phyloP scores from a whole-genome alignment of 208 protist species.

The Trypanosoma cruzi region DNA sequence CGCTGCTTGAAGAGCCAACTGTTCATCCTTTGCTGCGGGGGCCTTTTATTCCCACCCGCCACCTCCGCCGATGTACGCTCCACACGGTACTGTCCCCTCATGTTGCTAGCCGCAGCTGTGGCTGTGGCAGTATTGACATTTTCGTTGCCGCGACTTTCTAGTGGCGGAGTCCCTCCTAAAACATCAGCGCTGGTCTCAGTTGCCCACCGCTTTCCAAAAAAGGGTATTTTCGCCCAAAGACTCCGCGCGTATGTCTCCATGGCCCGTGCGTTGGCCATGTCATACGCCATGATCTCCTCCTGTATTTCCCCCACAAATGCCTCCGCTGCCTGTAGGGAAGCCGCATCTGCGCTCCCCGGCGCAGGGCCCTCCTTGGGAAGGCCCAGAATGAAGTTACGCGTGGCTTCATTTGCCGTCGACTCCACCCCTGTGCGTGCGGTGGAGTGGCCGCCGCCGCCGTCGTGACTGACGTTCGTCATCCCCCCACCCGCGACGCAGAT shows the following conservation, averaged over 20 bases:
- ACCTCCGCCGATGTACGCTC: slow-evolving; percentile 45
- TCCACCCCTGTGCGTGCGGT: slow-evolving; percentile 24
- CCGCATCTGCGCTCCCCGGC: slow-evolving; percentile 57
- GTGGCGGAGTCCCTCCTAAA: neutral
- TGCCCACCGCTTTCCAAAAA: slow-evolving; percentile 46
- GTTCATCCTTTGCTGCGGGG: slow-evolving; percentile 37
- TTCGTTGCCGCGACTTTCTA: slow-evolving; percentile 1
- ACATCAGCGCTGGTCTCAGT: slow-evolving; percentile 3
- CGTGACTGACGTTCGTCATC: neutral
- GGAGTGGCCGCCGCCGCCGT: neutral
- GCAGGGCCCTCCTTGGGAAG: slow-evolving; percentile 61
- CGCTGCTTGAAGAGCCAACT: slow-evolving; percentile 79
- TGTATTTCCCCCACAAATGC: slow-evolving; percentile 81
- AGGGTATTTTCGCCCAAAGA: slow-evolving; percentile 63
- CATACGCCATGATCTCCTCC: slow-evolving; percentile 78
- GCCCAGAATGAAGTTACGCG: slow-evolving; percentile 73
- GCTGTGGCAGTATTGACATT: neutral
- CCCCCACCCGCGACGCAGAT: neutral
- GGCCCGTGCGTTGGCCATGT: slow-evolving; percentile 80
- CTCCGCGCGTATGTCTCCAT: slow-evolving; percentile 66
- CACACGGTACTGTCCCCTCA: slow-evolving; percentile 39
- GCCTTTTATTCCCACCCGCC: neutral
- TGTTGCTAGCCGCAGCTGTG: neutral
- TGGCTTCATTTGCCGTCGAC: slow-evolving; percentile 55
- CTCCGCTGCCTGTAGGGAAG: slow-evolving; percentile 72